These are phyloP conservation scores for Hymenoscyphus scutula DNA, from an alignment of 2,329 filamentous ascomycete species.

Conservation along the genomic window DNA sequence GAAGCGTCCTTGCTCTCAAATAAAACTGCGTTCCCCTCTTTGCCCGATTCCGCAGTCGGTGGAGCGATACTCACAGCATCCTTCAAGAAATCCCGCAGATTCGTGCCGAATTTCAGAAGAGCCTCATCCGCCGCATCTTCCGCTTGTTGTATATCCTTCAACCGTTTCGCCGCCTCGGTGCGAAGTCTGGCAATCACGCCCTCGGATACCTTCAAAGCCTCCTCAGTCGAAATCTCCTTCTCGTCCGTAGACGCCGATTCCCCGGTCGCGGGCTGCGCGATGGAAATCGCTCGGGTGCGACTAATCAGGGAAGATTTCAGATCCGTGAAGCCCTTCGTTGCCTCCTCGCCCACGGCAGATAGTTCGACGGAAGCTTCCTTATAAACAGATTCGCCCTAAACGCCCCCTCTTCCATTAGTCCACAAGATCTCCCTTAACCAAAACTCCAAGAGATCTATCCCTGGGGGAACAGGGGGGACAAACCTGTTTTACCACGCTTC, in stretches of 20 bases:
- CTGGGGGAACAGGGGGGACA: not conserved
- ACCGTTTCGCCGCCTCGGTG: constrained; percentile 72
- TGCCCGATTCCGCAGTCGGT: constrained; percentile 51
- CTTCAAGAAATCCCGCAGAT: constrained; percentile 82
- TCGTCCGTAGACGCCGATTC: constrained; percentile 32
- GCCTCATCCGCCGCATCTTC: constrained; percentile 97
- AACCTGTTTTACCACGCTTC: constrained; percentile 90
- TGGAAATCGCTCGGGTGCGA: constrained; percentile 70
- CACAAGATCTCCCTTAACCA: not conserved
- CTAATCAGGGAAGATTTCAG: constrained; percentile 66
- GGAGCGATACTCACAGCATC: constrained; percentile 89
- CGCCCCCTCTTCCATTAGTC: constrained; percentile 3
- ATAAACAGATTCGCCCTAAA: constrained; percentile 74
- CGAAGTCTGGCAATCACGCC: constrained; percentile 75
- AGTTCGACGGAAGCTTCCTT: constrained; percentile 86
- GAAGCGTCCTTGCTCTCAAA: constrained; percentile 92
- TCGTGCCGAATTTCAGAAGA: constrained; percentile 84
- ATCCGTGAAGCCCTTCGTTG: constrained; percentile 74
- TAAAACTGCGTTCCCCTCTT: constrained; percentile 60
- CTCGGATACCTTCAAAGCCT: constrained; percentile 49
- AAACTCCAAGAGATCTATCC: too few relatives aligned
- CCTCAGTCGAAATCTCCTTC: constrained; percentile 46
- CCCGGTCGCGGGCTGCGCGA: constrained; percentile 37
- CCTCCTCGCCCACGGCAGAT: constrained; percentile 73
- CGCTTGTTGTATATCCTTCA: constrained; percentile 86